Evolutionary conservation across 2,329 filamentous ascomycete genomes (phyloP).

Genomic region (Rutstroemia sp.): DNA sequence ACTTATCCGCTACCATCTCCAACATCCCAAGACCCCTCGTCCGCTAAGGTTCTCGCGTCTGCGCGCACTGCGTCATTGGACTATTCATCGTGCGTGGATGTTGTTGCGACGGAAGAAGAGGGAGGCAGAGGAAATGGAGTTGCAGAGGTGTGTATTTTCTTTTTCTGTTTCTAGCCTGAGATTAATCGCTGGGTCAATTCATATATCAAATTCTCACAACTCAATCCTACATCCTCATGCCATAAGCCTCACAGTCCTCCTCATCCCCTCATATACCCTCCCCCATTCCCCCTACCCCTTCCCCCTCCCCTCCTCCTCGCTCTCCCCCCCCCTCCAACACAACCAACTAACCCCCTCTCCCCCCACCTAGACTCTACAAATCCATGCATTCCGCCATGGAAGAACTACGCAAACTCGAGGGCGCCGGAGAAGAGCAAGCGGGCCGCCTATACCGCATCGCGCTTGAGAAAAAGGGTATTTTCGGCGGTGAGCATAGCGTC

Average conservation of each 20-base stretch:
- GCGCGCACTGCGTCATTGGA: conserved; percentile 91
- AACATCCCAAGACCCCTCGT: conserved; percentile 60
- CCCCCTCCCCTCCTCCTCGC: background rate
- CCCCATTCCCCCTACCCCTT: background rate
- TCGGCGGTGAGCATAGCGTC: conserved; percentile 55
- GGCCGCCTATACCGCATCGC: conserved; percentile 79
- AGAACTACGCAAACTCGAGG: conserved; percentile 57
- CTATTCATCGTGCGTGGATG: conserved; percentile 93
- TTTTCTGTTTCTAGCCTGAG: background rate
- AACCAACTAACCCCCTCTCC: background rate
- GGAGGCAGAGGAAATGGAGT: conserved; percentile 56
- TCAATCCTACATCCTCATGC: background rate
- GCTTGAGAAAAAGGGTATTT: conserved; percentile 86
- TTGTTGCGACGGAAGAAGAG: conserved; percentile 67
- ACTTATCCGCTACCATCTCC: conserved; percentile 62
- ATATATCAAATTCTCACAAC: too few species aligned
- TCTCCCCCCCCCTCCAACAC: background rate
- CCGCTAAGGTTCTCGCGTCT: conserved; percentile 85
- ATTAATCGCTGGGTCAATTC: background rate
- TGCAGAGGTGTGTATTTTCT: conserved; percentile 51
- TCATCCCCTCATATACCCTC: background rate
- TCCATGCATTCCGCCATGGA: conserved; percentile 82
- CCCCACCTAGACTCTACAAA: conserved; percentile 51
- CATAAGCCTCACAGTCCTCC: too few species aligned
- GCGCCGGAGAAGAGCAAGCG: conserved; percentile 48